phyloP scores from a whole-genome alignment of 495 filamentous ascomycete genomes.

The Saxophila tyrrhenica region DNA sequence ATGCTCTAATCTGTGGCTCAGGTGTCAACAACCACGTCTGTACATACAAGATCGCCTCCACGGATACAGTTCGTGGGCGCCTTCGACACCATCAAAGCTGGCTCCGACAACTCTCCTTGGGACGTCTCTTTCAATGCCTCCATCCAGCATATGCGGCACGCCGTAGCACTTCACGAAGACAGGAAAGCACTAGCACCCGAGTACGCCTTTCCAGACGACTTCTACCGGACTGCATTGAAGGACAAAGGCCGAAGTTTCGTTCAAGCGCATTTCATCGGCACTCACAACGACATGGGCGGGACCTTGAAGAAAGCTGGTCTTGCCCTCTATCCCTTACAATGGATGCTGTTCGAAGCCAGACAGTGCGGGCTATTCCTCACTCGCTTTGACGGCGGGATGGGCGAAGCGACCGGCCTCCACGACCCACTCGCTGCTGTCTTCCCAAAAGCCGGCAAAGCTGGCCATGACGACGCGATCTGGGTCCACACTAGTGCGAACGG shows the following conservation, averaged over 20 bases:
- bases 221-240: slow-evolving; percentile 4
- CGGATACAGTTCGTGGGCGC: slow-evolving; percentile 14
- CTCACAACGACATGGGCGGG: slow-evolving; percentile 13
- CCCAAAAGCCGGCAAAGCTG: slow-evolving; percentile 1
- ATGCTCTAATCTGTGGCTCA: too few relatives aligned
- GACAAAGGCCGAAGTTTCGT: slow-evolving; percentile 12
- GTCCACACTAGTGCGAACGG: slow-evolving; percentile 16
- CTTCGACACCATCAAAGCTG: slow-evolving; percentile 15
- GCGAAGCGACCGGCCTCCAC: neutral
- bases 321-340: slow-evolving; percentile 29
- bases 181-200: slow-evolving; percentile 7
- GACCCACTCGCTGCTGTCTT: slow-evolving; percentile 17
- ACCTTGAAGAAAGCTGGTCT: slow-evolving; percentile 25
- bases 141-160: slow-evolving; percentile 16
- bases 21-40: neutral
- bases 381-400: neutral
- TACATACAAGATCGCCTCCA: neutral
- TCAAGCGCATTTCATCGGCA: slow-evolving; percentile 15
- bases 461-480: neutral
- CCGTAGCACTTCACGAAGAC: slow-evolving; percentile 15
- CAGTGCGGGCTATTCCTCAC: slow-evolving; percentile 17
- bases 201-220: slow-evolving; percentile 1
- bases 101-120: slow-evolving; percentile 4
- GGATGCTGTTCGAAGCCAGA: slow-evolving; percentile 28
- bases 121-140: slow-evolving; percentile 15